These are phyloP conservation scores for Mrakia frigida DNA, from an alignment of 768 basidiomycete species.

Conservation along the genomic window DNA sequence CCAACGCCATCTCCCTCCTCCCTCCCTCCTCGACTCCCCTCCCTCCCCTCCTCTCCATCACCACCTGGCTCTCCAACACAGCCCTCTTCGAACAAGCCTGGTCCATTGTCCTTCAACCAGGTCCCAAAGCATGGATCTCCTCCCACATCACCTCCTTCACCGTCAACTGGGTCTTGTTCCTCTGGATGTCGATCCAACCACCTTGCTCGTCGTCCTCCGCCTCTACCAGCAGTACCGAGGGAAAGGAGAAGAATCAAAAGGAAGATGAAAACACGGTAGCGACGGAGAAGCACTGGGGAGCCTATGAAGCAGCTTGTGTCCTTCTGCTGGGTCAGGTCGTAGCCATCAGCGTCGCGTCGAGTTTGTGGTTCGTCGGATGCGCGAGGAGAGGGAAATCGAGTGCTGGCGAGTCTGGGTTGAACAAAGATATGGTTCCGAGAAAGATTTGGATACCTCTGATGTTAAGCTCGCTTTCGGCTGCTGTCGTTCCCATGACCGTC, in stretches of 20 bases:
- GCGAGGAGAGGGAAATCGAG: slow-evolving; percentile 21
- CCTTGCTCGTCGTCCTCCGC: neutral
- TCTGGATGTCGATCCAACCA: slow-evolving; percentile 5
- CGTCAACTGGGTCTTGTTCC: slow-evolving; percentile 14
- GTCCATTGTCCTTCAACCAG: slow-evolving; percentile 47
- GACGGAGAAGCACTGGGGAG: neutral
- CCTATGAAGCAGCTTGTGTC: neutral
- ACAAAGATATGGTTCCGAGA: neutral
- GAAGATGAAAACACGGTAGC: no score
- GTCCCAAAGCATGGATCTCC: slow-evolving; percentile 33
- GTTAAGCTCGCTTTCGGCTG: neutral
- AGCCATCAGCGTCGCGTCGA: slow-evolving; percentile 62
- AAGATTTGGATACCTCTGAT: slow-evolving; percentile 3
- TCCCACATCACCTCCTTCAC: slow-evolving; percentile 26
- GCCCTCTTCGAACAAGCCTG: slow-evolving; percentile 60
- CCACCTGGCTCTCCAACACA: slow-evolving; percentile 55
- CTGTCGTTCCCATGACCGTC: neutral
- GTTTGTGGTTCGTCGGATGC: slow-evolving; percentile 56
- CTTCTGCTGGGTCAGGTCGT: slow-evolving; percentile 67
- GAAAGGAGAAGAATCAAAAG: neutral
- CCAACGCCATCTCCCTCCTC: slow-evolving; percentile 46
- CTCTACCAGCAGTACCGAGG: neutral
- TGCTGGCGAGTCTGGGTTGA: neutral
- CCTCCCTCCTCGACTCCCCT: slow-evolving; percentile 18
- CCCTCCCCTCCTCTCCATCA: slow-evolving; percentile 44